phyloP scores from a whole-genome alignment of 495 filamentous ascomycete genomes.

The Podospora fimiseda region DNA sequence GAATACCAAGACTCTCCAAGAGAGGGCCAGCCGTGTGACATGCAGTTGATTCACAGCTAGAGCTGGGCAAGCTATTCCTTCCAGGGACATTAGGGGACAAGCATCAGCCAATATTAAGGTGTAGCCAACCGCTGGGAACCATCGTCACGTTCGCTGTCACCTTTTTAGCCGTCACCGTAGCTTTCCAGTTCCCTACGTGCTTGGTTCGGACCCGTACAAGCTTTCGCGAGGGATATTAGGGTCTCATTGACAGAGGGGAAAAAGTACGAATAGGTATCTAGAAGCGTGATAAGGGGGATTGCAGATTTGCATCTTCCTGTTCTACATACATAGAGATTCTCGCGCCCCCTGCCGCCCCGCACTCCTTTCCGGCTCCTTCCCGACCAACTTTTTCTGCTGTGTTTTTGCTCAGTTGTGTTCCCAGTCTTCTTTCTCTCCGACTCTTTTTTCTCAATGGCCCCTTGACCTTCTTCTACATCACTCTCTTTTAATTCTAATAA shows the following conservation, averaged over 20 bases:
- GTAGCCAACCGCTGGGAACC: constrained; percentile 37
- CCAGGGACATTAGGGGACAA: constrained; percentile 8
- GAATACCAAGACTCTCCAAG: background rate
- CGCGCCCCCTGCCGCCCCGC: constrained; percentile 5
- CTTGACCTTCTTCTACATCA: constrained; percentile 18
- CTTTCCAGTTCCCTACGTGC: constrained; percentile 5
- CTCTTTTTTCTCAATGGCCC: constrained; percentile 25
- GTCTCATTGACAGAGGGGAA: too few relatives aligned
- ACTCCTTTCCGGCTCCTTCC: constrained; percentile 5
- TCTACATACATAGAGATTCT: constrained; percentile 2
- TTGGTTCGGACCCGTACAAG: constrained; percentile 15
- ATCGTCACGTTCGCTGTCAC: constrained; percentile 12
- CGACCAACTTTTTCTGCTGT: background rate
- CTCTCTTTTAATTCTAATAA: constrained; percentile 25
- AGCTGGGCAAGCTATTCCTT: constrained; percentile 10
- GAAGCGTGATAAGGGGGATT: background rate
- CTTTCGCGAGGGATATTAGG: too few relatives aligned
- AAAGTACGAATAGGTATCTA: too few relatives aligned
- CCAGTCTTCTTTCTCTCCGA: too few relatives aligned
- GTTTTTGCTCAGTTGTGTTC: background rate
- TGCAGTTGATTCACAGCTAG: constrained; percentile 21
- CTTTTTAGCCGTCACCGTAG: constrained; percentile 19
- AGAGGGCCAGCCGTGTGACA: constrained; percentile 19
- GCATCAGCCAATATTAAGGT: constrained; percentile 43
- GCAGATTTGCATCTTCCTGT: constrained; percentile 6